Evolutionary conservation across 768 basidiomycete genomes (phyloP).

Genomic region (Suillus sp.): DNA sequence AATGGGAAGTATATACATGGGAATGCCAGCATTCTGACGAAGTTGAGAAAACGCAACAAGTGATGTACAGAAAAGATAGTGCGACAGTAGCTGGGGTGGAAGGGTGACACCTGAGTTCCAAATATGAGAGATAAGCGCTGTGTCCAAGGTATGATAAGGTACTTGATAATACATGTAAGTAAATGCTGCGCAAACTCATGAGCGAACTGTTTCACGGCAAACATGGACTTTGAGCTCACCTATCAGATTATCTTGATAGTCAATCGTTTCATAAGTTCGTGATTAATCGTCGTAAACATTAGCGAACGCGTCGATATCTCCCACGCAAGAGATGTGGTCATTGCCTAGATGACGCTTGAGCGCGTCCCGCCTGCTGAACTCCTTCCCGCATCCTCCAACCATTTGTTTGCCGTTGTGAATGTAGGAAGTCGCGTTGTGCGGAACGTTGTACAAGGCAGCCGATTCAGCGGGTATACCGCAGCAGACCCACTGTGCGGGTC

Average conservation of each 20-base stretch:
- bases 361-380: conserved; percentile 42
- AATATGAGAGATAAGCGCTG: not conserved
- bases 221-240: not conserved
- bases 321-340: conserved; percentile 36
- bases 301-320: conserved; percentile 33
- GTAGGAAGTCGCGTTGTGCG: conserved; percentile 28
- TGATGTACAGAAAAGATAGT: not conserved
- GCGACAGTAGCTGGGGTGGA: not conserved
- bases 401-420: conserved; percentile 31
- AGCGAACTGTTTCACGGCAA: not conserved
- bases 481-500: conserved; percentile 41
- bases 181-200: not conserved
- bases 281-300: conserved; percentile 26
- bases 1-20: not conserved
- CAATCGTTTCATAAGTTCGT: not conserved
- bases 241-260: not conserved
- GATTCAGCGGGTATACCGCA: conserved; percentile 36
- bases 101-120: conserved; percentile 1
- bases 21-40: not conserved
- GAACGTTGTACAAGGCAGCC: conserved; percentile 24
- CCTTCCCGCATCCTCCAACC: conserved; percentile 41
- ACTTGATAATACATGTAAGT: conserved; percentile 2
- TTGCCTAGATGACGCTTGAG: conserved; percentile 44
- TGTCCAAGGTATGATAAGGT: not conserved
- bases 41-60: not conserved